These are phyloP conservation scores for Pestalotiopsis sp. DNA, from an alignment of 2,329 filamentous ascomycete genomes.

Conservation along the genomic window DNA sequence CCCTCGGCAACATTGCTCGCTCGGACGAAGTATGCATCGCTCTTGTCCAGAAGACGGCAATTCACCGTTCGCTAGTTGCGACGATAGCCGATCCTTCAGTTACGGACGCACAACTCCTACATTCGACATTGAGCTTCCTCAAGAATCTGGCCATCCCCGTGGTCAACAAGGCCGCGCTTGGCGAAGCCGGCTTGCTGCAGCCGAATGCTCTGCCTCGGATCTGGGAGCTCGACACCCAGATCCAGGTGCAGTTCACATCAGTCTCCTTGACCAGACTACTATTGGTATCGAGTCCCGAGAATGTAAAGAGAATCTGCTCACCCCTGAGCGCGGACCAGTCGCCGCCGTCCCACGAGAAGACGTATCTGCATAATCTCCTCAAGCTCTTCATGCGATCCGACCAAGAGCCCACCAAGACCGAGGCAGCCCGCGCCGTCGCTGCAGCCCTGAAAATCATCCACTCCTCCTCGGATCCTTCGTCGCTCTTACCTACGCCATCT, in stretches of 20 bases:
- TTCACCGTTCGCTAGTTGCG: conserved; percentile 45
- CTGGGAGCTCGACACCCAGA: conserved; percentile 54
- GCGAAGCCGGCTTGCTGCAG: conserved; percentile 46
- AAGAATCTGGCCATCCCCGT: conserved; percentile 66
- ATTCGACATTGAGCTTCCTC: conserved; percentile 61
- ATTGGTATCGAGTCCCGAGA: conserved; percentile 53
- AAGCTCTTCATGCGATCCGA: conserved; percentile 46
- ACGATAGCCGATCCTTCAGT: conserved; percentile 43
- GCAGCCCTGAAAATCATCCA: conserved; percentile 59
- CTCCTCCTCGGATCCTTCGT: conserved; percentile 34
- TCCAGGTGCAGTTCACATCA: conserved; percentile 62
- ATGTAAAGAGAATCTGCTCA: conserved; percentile 52
- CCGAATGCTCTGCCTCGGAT: conserved; percentile 51
- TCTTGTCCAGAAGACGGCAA: conserved; percentile 49
- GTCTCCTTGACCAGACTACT: conserved; percentile 61
- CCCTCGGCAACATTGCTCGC: conserved; percentile 63
- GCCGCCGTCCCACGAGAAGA: conserved; percentile 26
- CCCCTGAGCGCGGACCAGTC: conserved; percentile 37
- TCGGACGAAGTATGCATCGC: conserved; percentile 55
- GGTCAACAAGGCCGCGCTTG: conserved; percentile 55
- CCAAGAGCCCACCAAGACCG: conserved; percentile 59
- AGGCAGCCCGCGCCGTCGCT: conserved; percentile 57
- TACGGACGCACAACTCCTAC: conserved; percentile 54
- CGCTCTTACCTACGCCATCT: conserved; percentile 21
- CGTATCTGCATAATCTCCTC: conserved; percentile 40